phyloP scores from a whole-genome alignment of 352 stramenopile species.

The Globisporangium nodosum region DNA sequence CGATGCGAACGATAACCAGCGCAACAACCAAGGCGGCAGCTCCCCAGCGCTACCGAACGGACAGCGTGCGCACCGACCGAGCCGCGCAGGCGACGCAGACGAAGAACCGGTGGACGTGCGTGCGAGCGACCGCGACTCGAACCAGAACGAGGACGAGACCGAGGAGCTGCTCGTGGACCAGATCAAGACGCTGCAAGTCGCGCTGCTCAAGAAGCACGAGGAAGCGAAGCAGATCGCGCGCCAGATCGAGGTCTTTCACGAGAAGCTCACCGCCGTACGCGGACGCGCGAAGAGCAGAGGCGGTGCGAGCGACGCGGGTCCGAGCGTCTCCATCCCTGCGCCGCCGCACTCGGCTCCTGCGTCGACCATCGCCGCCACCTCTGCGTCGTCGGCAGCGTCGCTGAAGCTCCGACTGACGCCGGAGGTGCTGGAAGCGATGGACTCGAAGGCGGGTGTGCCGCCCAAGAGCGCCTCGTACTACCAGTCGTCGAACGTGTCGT shows the following conservation, averaged over 20 bases:
- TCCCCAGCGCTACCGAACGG: neutral
- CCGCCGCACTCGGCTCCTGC: constrained; percentile 11
- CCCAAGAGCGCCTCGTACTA: constrained; percentile 40
- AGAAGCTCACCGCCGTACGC: constrained; percentile 42
- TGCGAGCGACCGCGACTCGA: constrained; percentile 30
- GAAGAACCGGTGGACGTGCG: constrained; percentile 13
- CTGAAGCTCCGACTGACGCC: constrained; percentile 48
- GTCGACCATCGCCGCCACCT: neutral
- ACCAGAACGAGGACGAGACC: constrained; percentile 52
- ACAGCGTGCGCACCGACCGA: constrained; percentile 1
- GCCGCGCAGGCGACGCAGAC: constrained; percentile 2
- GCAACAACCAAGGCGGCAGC: constrained; percentile 4
- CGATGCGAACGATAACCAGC: constrained; percentile 15
- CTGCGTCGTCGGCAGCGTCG: constrained; percentile 1
- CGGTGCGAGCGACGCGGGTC: neutral
- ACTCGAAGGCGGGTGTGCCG: constrained; percentile 42
- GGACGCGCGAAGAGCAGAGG: constrained; percentile 1
- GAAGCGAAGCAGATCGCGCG: constrained; percentile 64
- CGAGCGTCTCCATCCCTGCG: neutral
- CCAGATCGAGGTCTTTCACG: constrained; percentile 44
- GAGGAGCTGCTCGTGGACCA: constrained; percentile 57
- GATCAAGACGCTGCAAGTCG: constrained; percentile 62
- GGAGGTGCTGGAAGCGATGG: constrained; percentile 53
- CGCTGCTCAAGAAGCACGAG: constrained; percentile 71
- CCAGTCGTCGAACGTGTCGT: constrained; percentile 59